These are phyloP conservation scores for Keithomyces neogunnii DNA, from an alignment of 2,329 filamentous ascomycete genomes.

Conservation along the genomic window DNA sequence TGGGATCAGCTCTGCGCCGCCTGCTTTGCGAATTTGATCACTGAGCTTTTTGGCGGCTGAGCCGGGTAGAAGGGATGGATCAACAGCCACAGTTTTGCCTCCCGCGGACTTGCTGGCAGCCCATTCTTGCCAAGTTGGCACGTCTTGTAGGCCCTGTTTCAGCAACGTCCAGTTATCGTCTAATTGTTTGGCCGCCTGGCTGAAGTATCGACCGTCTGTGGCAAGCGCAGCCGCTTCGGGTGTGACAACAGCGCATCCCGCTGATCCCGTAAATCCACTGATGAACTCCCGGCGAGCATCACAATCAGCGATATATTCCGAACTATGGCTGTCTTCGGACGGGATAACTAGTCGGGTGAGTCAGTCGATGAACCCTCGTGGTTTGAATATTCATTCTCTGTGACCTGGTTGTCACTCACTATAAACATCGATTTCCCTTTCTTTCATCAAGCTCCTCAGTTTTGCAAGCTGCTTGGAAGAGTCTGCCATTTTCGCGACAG, in stretches of 20 bases:
- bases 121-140: conserved; percentile 98
- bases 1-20: conserved; percentile 66
- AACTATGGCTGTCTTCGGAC: conserved; percentile 94
- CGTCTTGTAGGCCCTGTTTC: conserved; percentile 88
- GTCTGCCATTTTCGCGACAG: conserved; percentile 29
- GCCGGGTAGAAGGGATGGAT: conserved; percentile 76
- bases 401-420: conserved; percentile 45
- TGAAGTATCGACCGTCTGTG: conserved; percentile 96
- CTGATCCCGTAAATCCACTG: conserved; percentile 89
- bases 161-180: conserved; percentile 86
- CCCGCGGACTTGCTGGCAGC: conserved; percentile 75
- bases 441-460: conserved; percentile 79
- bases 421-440: conserved; percentile 83
- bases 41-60: conserved; percentile 57
- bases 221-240: conserved; percentile 79
- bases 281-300: conserved; percentile 89
- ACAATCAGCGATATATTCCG: conserved; percentile 95
- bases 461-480: conserved; percentile 67
- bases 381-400: neutral
- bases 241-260: conserved; percentile 85
- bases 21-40: conserved; percentile 80
- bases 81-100: conserved; percentile 83
- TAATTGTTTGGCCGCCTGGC: conserved; percentile 85
- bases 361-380: conserved; percentile 4
- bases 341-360: conserved; percentile 61